phyloP scores from a whole-genome alignment of 257 asterid species.

The Fraxinus quadrangulata region DNA sequence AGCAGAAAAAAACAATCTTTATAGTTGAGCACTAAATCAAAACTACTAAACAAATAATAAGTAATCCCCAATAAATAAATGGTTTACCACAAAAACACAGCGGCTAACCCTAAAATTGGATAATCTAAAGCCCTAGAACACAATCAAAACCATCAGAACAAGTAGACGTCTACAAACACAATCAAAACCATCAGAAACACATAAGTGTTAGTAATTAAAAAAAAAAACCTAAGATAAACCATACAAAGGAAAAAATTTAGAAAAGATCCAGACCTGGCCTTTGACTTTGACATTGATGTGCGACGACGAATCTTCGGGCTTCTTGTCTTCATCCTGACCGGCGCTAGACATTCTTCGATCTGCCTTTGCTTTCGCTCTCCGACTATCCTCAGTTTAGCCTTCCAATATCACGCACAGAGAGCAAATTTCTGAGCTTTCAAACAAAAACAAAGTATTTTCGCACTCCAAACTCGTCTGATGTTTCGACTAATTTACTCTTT shows the following conservation, averaged over 20 bases:
- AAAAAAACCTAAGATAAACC: not conserved
- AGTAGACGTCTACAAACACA: not conserved
- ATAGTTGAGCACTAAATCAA: not conserved
- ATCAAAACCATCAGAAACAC: not conserved
- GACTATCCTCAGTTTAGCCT: not conserved
- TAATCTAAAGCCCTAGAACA: slow-evolving; percentile 1
- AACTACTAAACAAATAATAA: not conserved
- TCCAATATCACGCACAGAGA: not conserved
- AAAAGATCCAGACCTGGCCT: slow-evolving; percentile 37
- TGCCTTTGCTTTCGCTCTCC: not conserved
- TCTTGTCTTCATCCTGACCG: slow-evolving; percentile 45
- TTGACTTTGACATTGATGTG: slow-evolving; percentile 50
- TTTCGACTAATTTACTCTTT: no score
- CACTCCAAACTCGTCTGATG: no score
- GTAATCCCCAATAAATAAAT: not conserved
- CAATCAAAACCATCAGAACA: not conserved
- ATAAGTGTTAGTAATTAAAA: not conserved
- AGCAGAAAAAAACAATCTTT: not conserved
- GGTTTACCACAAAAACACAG: not conserved
- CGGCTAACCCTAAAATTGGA: not conserved
- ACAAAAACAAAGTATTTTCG: no score
- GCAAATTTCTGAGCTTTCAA: no score
- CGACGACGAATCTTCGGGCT: slow-evolving; percentile 35
- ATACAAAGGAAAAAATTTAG: not conserved
- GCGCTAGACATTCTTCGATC: slow-evolving; percentile 30